Base-by-base conservation (phyloP, 2,329 filamentous ascomycete species). In the Aspergillus calidoustus region DNA sequence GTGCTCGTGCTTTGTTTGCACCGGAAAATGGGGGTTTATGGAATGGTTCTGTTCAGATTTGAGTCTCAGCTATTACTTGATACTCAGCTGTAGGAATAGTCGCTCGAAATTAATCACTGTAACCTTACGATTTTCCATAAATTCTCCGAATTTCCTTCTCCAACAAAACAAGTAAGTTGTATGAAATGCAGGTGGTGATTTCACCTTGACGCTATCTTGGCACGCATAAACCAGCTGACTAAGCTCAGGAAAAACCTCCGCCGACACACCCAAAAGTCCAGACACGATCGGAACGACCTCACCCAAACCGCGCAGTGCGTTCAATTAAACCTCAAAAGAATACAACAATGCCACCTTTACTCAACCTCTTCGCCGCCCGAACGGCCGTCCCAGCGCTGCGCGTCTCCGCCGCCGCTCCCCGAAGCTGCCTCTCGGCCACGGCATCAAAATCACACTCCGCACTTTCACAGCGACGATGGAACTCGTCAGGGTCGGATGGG, bases 261-360 rank as follows among this genome's bases (percentile, higher is more conserved):
- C 61, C 60, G 59, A 47, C 54, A 46, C 50, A 46, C 54, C 34
- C 49, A 41, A 48, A 38, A n/a, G 46, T 11, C 31, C 22, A 53
- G n/a, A 28, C 54, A 34, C 54, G 54, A 47, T 58, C 30, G 28
- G 66, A 57, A 58, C 38, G 59, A 50, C 51, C 46, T 17, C 46
- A 43, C 28, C 47, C 41, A 30, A 58, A 13, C 38, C 8, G 1
- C 19, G 23, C 25, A 17, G 22, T 55, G 48, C 44, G 28, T 74
- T 60, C 57, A 52, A 50, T 38, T 11, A 19, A 57, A 58, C 8
- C 34, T 41, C 34, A 70, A 28, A 28, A 57, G 34, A 23, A 31
- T 28, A 44, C 31, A 41, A 41, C 34, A n/a, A 88, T 89, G 86
- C 81, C 85, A 68, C 82, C 86, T 60, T 80, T 84, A 75, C 75